These are phyloP conservation scores for Aspergillus nanangensis DNA, from an alignment of 495 filamentous ascomycete genomes.

Conservation along the genomic window DNA sequence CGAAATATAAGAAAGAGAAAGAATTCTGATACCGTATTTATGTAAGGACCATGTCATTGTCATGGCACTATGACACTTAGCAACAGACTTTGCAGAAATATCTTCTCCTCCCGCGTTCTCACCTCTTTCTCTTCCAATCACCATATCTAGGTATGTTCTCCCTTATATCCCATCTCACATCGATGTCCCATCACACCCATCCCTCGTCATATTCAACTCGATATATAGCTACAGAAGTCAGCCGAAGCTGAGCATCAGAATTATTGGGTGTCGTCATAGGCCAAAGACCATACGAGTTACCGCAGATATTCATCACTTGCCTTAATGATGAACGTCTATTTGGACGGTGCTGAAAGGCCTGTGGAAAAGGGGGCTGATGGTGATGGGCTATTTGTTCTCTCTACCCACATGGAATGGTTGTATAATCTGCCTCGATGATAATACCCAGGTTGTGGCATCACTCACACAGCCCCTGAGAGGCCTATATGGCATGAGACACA, in stretches of 20 bases:
- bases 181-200: neutral
- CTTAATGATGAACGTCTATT: neutral
- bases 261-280: neutral
- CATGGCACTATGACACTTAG: neutral
- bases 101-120: neutral
- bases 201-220: neutral
- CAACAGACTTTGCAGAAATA: neutral
- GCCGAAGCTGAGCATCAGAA: neutral
- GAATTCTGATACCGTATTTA: too few relatives aligned
- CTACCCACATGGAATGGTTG: too few relatives aligned
- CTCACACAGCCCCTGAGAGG: too few relatives aligned
- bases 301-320: neutral
- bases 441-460: too few relatives aligned
- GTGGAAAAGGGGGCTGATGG: neutral
- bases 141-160: neutral
- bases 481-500: too few relatives aligned
- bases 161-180: neutral
- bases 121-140: neutral
- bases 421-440: too few relatives aligned
- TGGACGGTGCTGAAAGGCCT: neutral
- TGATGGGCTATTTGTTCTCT: too few relatives aligned
- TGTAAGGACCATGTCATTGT: neutral
- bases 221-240: neutral
- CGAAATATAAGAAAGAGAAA: too few relatives aligned
- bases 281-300: neutral